Conservation (phyloP, 1,284 basidiomycete species). For the Cutaneotrichosporon curvatum region DNA sequence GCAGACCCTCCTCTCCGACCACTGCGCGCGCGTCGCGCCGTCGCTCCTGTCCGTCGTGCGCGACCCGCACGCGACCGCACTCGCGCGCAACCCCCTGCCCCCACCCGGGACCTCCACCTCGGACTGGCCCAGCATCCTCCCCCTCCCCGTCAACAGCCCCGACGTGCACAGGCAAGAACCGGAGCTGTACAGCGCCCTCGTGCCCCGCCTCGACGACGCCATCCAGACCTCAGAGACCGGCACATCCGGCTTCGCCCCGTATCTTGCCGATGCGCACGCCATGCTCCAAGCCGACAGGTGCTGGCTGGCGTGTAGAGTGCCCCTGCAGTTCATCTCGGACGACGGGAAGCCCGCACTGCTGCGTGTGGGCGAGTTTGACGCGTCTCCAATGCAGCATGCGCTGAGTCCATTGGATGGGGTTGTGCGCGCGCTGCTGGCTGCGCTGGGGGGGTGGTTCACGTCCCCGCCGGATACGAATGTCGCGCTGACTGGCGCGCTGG, state of each 20-base stretch:
- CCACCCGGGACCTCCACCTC: slow-evolving; percentile 1
- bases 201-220: slow-evolving; percentile 69
- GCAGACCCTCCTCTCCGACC: slow-evolving; percentile 62
- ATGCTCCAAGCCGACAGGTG: slow-evolving; percentile 28
- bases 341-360: slow-evolving; percentile 19
- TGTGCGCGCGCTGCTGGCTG: slow-evolving; percentile 62
- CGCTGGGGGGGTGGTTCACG: slow-evolving; percentile 68
- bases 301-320: slow-evolving; percentile 19
- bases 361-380: slow-evolving; percentile 13
- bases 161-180: slow-evolving; percentile 34
- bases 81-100: slow-evolving; percentile 21
- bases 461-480: slow-evolving; percentile 83
- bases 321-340: slow-evolving; percentile 19
- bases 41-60: slow-evolving; percentile 61
- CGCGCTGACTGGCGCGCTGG: slow-evolving; percentile 72
- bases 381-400: slow-evolving; percentile 49
- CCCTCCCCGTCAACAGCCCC: slow-evolving; percentile 18
- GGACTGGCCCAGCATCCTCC: slow-evolving; percentile 3
- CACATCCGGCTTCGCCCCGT: slow-evolving; percentile 64
- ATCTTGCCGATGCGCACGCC: slow-evolving; percentile 33
- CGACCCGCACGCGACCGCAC: slow-evolving; percentile 54
- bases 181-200: slow-evolving; percentile 68
- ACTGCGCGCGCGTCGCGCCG: slow-evolving; percentile 61
- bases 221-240: slow-evolving; percentile 53
- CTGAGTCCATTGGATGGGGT: slow-evolving; percentile 73